These are phyloP conservation scores for Colletotrichum sp. DNA, from an alignment of 2,329 filamentous ascomycete species.

Conservation along the genomic window DNA sequence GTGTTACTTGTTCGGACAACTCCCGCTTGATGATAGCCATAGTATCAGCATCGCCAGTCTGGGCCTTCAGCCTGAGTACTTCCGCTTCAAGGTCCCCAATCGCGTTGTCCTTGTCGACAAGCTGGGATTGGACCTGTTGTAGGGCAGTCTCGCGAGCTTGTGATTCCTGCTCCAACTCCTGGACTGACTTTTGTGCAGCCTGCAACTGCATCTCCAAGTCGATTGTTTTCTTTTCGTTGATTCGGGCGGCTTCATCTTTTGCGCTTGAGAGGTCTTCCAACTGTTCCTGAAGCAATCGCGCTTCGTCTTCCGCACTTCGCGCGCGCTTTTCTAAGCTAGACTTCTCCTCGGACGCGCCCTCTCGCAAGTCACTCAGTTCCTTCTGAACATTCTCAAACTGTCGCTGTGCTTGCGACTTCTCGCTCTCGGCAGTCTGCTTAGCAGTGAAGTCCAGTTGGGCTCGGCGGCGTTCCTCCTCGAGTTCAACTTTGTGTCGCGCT, in stretches of 20 bases:
- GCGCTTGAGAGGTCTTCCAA: slow-evolving; percentile 71
- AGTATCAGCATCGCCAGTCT: slow-evolving; percentile 86
- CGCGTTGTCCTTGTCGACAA: slow-evolving; percentile 73
- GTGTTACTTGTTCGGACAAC: slow-evolving; percentile 88
- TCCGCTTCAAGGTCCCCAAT: slow-evolving; percentile 81
- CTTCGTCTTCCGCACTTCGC: slow-evolving; percentile 75
- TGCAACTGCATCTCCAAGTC: slow-evolving; percentile 60
- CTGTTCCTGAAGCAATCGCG: slow-evolving; percentile 78
- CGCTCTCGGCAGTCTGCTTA: slow-evolving; percentile 63
- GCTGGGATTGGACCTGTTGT: slow-evolving; percentile 67
- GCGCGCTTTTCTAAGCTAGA: slow-evolving; percentile 72
- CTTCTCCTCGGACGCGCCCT: slow-evolving; percentile 58
- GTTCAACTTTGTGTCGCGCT: slow-evolving; percentile 81
- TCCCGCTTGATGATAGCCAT: slow-evolving; percentile 86
- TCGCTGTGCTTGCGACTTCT: slow-evolving; percentile 52
- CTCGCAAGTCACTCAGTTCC: slow-evolving; percentile 58
- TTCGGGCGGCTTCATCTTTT: slow-evolving; percentile 73
- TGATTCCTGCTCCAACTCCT: slow-evolving; percentile 65
- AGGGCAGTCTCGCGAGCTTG: slow-evolving; percentile 61
- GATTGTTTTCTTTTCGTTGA: slow-evolving; percentile 57
- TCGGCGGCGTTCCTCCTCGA: slow-evolving; percentile 78
- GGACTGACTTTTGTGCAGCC: slow-evolving; percentile 50
- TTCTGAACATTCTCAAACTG: slow-evolving; percentile 54
- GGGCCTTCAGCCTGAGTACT: slow-evolving; percentile 81
- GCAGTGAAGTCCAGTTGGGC: slow-evolving; percentile 86